Evolutionary conservation across 306 rosid species (phyloP).

Genomic region (Astragalus membranaceus): DNA sequence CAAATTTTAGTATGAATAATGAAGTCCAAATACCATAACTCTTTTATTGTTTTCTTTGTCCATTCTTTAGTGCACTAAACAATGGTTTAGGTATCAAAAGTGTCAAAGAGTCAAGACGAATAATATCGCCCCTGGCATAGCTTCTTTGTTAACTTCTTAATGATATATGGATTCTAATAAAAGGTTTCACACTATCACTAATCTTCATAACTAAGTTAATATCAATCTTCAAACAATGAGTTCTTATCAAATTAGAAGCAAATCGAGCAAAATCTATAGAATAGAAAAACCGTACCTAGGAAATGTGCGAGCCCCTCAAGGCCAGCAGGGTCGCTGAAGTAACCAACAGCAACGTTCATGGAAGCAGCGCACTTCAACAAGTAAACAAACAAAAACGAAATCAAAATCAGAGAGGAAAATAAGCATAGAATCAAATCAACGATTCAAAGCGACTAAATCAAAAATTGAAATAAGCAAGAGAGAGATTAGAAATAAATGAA

Average conservation of each 20-base stretch:
- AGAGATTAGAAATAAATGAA: constrained; percentile 14
- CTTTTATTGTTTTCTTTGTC: not conserved
- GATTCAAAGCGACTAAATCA: not conserved
- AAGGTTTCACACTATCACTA: not conserved
- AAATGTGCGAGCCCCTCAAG: constrained; percentile 97
- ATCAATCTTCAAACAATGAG: not conserved
- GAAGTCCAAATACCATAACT: not conserved
- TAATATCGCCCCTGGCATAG: not conserved
- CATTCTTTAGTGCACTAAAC: not conserved
- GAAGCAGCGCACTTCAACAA: constrained; percentile 82
- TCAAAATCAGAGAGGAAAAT: not conserved
- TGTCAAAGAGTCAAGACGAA: not conserved
- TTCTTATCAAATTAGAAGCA: not conserved
- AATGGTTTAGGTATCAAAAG: not conserved
- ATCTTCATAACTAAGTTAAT: not conserved
- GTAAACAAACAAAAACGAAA: not conserved
- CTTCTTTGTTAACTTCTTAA: not conserved
- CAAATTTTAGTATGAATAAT: not conserved
- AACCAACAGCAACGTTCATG: constrained; percentile 84
- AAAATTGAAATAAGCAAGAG: not conserved
- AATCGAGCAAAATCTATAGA: not conserved
- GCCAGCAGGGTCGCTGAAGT: constrained; percentile 79
- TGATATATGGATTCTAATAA: not conserved
- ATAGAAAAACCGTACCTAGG: constrained; percentile 41
- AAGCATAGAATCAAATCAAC: not conserved